These are phyloP conservation scores for Fusarium agapanthi DNA, from an alignment of 2,329 filamentous ascomycete species.

Conservation along the genomic window DNA sequence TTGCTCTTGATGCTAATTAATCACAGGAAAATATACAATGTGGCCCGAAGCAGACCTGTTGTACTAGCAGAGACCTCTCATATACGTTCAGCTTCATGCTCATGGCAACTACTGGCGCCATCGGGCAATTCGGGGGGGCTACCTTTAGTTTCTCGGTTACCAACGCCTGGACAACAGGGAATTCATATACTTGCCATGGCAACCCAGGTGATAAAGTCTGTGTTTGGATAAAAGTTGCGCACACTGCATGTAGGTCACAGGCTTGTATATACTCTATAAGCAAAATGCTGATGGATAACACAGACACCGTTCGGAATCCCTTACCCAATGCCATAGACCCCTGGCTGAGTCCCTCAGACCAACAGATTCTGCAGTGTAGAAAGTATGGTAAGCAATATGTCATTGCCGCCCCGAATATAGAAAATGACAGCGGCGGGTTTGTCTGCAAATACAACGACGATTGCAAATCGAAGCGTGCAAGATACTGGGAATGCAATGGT, in stretches of 20 bases:
- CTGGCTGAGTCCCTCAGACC: too few species aligned
- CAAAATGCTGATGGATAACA: fast-evolving
- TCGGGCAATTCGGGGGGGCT: too few species aligned
- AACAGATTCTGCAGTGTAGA: too few species aligned
- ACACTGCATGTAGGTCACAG: not conserved
- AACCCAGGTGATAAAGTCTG: fast-evolving
- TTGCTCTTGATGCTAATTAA: not conserved
- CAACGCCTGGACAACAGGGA: fast-evolving
- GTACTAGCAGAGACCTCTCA: too few species aligned
- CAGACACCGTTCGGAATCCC: fast-evolving
- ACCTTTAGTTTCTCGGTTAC: too few species aligned
- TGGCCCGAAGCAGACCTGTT: fast-evolving
- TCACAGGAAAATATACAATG: fast-evolving
- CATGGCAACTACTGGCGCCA: too few species aligned
- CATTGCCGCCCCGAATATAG: fast-evolving
- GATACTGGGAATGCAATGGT: not conserved
- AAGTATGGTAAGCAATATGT: fast-evolving
- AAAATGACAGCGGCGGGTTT: fast-evolving
- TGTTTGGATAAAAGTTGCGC: not conserved
- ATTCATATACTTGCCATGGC: not conserved
- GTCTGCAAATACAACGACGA: fast-evolving
- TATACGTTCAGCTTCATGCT: too few species aligned
- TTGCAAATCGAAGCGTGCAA: fast-evolving
- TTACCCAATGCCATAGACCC: too few species aligned
- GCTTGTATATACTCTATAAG: not conserved